phyloP scores from a whole-genome alignment of 2,329 filamentous ascomycete species.

The Botrytis fragariae region DNA sequence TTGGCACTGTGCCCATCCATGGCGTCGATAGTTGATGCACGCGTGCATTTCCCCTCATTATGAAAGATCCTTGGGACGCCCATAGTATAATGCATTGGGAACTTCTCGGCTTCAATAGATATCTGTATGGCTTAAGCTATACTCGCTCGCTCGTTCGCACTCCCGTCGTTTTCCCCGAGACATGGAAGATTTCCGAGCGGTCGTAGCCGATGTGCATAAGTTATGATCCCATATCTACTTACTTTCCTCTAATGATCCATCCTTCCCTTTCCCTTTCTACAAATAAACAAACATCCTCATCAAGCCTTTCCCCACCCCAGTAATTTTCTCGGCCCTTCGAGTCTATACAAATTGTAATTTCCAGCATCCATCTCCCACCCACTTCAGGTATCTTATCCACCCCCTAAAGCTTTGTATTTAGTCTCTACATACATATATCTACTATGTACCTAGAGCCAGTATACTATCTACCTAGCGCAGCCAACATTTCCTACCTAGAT shows the following conservation, averaged over 20 bases:
- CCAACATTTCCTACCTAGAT: too few species aligned
- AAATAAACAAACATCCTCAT: background rate
- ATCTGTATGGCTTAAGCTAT: background rate
- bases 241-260: too few species aligned
- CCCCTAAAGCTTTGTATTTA: background rate
- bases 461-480: background rate
- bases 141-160: background rate
- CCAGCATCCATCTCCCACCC: background rate
- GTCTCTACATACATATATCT: background rate
- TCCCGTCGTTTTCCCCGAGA: background rate
- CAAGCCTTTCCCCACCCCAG: background rate
- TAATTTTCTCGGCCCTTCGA: background rate
- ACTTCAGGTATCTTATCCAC: background rate
- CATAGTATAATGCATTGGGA: background rate
- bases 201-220: background rate
- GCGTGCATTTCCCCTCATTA: background rate
- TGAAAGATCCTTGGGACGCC: background rate
- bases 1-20: background rate
- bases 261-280: too few species aligned
- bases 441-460: background rate
- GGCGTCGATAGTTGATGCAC: background rate
- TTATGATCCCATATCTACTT: background rate
- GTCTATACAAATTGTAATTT: background rate
- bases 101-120: background rate
- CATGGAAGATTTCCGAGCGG: background rate